Percentiles rank a stretch among this genome's conserved stretches.
Conservation (phyloP, 495 filamentous ascomycete genomes). For the Baudoinia panamericana region DNA sequence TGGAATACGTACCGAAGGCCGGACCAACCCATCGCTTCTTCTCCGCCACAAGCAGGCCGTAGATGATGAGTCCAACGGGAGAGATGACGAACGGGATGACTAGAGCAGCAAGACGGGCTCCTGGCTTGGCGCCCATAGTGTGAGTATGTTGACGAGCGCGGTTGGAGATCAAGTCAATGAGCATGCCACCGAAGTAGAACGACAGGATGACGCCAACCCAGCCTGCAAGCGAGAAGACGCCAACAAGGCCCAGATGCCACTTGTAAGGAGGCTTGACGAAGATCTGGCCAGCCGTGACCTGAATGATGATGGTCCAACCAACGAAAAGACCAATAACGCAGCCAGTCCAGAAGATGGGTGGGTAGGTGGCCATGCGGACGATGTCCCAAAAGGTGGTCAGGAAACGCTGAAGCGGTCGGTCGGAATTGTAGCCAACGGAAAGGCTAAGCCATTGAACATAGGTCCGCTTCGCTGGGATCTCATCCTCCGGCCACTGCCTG, state of each 20-base stretch:
- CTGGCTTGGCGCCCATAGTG: conserved; percentile 6
- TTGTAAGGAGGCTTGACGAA: conserved; percentile 10
- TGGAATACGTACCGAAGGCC: too few relatives aligned
- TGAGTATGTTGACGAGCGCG: conserved; percentile 4
- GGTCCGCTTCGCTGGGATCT: conserved; percentile 6
- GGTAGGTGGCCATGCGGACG: conserved; percentile 10
- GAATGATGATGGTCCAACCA: conserved; percentile 17
- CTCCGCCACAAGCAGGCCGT: conserved; percentile 11
- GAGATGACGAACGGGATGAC: conserved; percentile 11
- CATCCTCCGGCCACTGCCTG: conserved; percentile 2
- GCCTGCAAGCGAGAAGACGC: conserved; percentile 13
- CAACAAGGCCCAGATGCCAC: conserved; percentile 6
- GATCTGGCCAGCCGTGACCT: conserved; percentile 12
- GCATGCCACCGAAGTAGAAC: conserved; percentile 18
- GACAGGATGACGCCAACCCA: conserved; percentile 14
- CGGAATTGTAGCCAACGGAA: conserved; percentile 8
- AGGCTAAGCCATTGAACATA: conserved; percentile 10
- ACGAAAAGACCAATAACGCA: conserved; percentile 14
- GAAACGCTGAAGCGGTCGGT: conserved; percentile 8
- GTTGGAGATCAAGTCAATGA: conserved; percentile 18
- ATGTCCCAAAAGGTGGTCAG: conserved; percentile 13
- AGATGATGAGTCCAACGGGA: conserved; percentile 16
- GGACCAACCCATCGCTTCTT: conserved; percentile 12
- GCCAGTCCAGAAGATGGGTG: conserved; percentile 11
- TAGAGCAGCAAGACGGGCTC: conserved; percentile 12